Base-by-base conservation (phyloP, 2,329 filamentous ascomycete species). In the Achaetomium macrosporum region DNA sequence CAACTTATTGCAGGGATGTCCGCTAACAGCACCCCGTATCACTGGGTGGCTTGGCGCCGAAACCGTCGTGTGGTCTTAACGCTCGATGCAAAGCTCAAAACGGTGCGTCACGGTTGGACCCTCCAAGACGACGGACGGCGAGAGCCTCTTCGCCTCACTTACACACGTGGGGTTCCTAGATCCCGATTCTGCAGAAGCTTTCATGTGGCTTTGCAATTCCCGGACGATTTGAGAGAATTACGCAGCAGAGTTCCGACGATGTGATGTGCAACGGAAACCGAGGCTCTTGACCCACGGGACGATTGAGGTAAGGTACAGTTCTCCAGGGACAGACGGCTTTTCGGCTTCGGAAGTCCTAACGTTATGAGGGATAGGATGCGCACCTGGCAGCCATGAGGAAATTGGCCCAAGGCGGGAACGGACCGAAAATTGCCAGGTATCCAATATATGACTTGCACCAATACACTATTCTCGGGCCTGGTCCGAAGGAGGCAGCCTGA, bases 1-100 rank as follows among this genome's bases (percentile, higher is more conserved):
- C 16, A 35, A 30, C 19, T 19, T 42, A 40, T 42, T 15, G 50
- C 54, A 45, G 41, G 53, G 57, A 47, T 41, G 44, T 13, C 42
- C 40, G 55, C 48, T 59, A 54, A 41, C 57, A 47, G 47, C 55
- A 59, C 57, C 57, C 57, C 55, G 51, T 51, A 25, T 46, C 41
- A 37, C 33, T 35, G 29, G 30, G 42, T 42, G 42, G 49, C 53
- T 55, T 57, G 55, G 53, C 55, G 35, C 37, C 42, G 42, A 40
- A 47, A 42, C 33, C 33, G 25, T 46, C 53, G 7, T 25, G 25
- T n/a, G n/a, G n/a, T n/a, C n/a, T n/a, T n/a, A n/a, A n/a, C n/a
- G 33, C 12, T 36, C 8, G 17, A 12, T 42, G 19, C 41, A 31
- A 11, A 19, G 17, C 37, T 17, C 7, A 42, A 51, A 56, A 56